phyloP scores from a whole-genome alignment of 2,329 filamentous ascomycete species.

The Herpomyces periplanetae region DNA sequence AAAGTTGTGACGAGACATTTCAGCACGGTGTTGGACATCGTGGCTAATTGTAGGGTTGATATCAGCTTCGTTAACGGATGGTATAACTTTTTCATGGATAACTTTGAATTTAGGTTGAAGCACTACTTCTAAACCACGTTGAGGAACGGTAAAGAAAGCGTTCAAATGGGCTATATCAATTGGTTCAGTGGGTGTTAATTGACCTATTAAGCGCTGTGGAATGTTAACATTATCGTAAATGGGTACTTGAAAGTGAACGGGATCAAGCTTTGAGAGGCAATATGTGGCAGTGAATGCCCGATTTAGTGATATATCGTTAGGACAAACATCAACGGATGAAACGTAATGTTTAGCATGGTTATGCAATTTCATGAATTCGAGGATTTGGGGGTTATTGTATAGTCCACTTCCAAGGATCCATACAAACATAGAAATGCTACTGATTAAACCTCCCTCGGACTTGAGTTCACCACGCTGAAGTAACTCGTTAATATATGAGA shows the following conservation, averaged over 20 bases:
- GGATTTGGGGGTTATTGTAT: constrained; percentile 18
- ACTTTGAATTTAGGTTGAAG: constrained; percentile 11
- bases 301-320: constrained; percentile 31
- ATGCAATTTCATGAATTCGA: constrained; percentile 24
- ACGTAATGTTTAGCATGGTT: constrained; percentile 28
- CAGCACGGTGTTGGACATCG: constrained; percentile 15
- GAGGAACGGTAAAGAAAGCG: constrained; percentile 6
- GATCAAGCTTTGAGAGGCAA: constrained; percentile 20
- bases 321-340: constrained; percentile 27
- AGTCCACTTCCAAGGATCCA: constrained; percentile 45
- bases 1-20: constrained; percentile 8
- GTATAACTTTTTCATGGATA: constrained; percentile 6
- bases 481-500: constrained; percentile 26
- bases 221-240: constrained; percentile 17
- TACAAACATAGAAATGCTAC: constrained; percentile 23
- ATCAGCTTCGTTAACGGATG: constrained; percentile 1
- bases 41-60: constrained; percentile 5
- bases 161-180: constrained; percentile 3
- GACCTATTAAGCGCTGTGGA: too few species aligned
- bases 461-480: constrained; percentile 31
- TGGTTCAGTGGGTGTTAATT: constrained; percentile 4
- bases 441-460: constrained; percentile 20
- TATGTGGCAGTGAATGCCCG: constrained; percentile 18
- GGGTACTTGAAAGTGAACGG: constrained; percentile 28
- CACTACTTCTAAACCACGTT: constrained; percentile 9